Conservation (phyloP, 257 asterid species). For the Verbascum thapsus region DNA sequence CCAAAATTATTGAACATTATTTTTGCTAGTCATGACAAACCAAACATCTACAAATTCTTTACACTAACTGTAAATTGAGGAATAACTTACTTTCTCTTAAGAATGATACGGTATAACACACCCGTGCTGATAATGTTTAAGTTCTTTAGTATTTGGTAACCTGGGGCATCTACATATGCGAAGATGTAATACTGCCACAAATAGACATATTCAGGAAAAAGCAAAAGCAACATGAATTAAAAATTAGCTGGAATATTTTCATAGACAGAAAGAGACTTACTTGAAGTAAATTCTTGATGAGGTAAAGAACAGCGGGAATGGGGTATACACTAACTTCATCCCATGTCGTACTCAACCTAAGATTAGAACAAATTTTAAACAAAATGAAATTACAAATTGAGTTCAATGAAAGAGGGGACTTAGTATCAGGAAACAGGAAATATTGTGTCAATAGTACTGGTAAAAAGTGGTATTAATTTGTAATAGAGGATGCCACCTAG, state of each 20-base stretch:
- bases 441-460: slow-evolving; percentile 2
- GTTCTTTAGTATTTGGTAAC: slow-evolving; percentile 96
- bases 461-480: slow-evolving; percentile 22
- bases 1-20: not conserved
- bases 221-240: slow-evolving; percentile 18
- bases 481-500: slow-evolving; percentile 13
- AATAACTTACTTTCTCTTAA: slow-evolving; percentile 78
- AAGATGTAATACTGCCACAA: slow-evolving; percentile 90
- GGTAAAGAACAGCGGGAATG: slow-evolving; percentile 96
- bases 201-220: slow-evolving; percentile 34
- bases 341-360: slow-evolving; percentile 87
- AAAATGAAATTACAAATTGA: slow-evolving; percentile 21
- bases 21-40: slow-evolving; percentile 8
- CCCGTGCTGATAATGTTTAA: slow-evolving; percentile 98
- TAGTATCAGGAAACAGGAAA: not conserved
- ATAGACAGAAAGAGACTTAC: slow-evolving; percentile 44
- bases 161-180: slow-evolving; percentile 99
- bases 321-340: slow-evolving; percentile 96
- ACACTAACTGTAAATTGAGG: slow-evolving; percentile 19
- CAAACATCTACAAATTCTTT: slow-evolving; percentile 6
- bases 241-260: slow-evolving; percentile 2
- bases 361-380: slow-evolving; percentile 13
- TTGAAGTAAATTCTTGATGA: slow-evolving; percentile 93
- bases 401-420: slow-evolving; percentile 5
- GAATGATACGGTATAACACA: slow-evolving; percentile 82